A percentile compares a stretch with the other conserved stretches of the same genome.
Conservation (phyloP, 805 yeast species). For the Monosporozyma solicola region DNA sequence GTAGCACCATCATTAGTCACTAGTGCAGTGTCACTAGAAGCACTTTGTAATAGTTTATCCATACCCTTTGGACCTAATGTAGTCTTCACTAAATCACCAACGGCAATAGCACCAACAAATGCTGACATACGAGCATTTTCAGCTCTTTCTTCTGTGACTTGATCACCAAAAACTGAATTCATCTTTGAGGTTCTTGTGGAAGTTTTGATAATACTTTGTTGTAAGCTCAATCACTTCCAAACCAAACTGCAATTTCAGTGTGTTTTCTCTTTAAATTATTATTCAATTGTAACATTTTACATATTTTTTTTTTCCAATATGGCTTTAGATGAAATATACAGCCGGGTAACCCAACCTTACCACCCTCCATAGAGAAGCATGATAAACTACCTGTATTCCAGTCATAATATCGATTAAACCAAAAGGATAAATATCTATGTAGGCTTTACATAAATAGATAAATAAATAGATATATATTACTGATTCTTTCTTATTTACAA, state of each 20-base stretch:
- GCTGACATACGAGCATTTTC: constrained; percentile 97
- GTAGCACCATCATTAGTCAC: constrained; percentile 99
- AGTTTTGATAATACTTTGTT: neutral
- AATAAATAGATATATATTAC: neutral
- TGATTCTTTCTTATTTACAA: neutral
- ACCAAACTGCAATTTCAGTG: neutral
- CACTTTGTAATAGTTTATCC: constrained; percentile 90
- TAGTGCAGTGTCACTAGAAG: constrained; percentile 65
- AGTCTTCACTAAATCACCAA: constrained; percentile 91
- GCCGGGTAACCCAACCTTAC: neutral
- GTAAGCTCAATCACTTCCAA: neutral
- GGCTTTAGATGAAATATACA: neutral
- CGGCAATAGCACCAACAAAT: constrained; percentile 98
- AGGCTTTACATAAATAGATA: neutral
- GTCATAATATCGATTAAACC: neutral
- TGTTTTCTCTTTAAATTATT: neutral
- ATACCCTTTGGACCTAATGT: constrained; percentile 98
- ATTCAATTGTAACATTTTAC: neutral
- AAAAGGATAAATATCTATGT: neutral
- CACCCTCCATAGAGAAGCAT: too few relatives aligned
- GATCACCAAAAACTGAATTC: constrained; percentile 84
- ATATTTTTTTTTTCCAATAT: neutral
- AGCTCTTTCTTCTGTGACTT: constrained; percentile 94
- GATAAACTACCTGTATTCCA: neutral
- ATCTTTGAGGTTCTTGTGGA: neutral